Conservation (phyloP, 202 grass and related monocot species). For the Cymbopogon flexuosus region DNA sequence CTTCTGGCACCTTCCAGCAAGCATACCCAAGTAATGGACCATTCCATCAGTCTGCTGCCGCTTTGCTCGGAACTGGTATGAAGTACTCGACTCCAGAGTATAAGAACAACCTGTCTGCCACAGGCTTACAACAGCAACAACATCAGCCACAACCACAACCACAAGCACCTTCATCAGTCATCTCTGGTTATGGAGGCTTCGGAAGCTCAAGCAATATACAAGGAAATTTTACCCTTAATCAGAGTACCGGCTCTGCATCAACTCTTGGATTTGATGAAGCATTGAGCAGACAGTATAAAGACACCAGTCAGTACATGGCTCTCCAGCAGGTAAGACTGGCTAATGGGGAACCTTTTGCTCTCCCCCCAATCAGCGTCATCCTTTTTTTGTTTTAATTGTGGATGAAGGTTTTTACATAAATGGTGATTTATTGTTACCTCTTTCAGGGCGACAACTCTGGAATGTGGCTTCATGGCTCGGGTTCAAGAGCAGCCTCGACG, state of each 20-base stretch:
- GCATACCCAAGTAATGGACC: constrained; percentile 70
- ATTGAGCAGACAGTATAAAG: constrained; percentile 78
- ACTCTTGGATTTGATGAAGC: constrained; percentile 80
- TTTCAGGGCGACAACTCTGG: constrained; percentile 76
- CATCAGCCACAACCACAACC: not conserved
- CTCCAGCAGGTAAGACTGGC: constrained; percentile 59
- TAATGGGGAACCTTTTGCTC: not conserved
- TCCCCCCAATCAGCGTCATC: not conserved
- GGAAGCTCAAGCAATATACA: constrained; percentile 70
- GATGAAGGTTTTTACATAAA: not conserved
- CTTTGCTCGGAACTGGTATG: constrained; percentile 67
- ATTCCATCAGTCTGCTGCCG: constrained; percentile 72
- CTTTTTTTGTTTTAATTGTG: not conserved
- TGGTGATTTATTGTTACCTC: constrained; percentile 9
- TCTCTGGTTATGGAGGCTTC: constrained; percentile 79
- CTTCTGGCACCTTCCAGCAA: constrained; percentile 80
- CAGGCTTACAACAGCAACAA: constrained; percentile 58
- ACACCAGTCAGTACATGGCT: constrained; percentile 73
- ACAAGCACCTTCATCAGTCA: constrained; percentile 54
- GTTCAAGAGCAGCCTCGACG: constrained; percentile 67
- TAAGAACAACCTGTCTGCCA: constrained; percentile 63
- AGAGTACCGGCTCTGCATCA: constrained; percentile 49
- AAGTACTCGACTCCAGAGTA: constrained; percentile 85
- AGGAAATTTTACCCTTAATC: constrained; percentile 63
- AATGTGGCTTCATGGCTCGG: constrained; percentile 80